phyloP scores from a whole-genome alignment of 225 moss, liverwort and hornwort genomes.

The Polytrichum commune region DNA sequence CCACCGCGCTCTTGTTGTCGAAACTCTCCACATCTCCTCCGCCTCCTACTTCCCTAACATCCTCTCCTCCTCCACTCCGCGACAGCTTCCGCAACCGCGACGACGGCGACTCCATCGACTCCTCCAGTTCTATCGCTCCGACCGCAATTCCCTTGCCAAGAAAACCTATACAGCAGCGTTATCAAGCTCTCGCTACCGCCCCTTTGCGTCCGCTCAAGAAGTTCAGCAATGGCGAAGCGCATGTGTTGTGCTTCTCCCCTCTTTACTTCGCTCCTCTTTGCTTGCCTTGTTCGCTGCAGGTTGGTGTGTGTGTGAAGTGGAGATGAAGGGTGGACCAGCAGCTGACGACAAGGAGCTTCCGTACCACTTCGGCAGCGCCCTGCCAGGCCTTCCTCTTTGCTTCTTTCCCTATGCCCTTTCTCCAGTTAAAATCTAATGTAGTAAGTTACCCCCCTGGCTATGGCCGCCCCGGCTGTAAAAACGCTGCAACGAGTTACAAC shows the following conservation, averaged over 20 bases:
- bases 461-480: neutral
- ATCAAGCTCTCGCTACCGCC: too few species aligned
- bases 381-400: neutral
- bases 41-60: neutral
- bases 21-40: slow-evolving; percentile 31
- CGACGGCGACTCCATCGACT: slow-evolving; percentile 22
- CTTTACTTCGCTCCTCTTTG: neutral
- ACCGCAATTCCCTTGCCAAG: too few species aligned
- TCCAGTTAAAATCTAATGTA: neutral
- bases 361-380: slow-evolving; percentile 17
- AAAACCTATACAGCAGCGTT: too few species aligned
- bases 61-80: too few species aligned
- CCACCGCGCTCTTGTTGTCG: slow-evolving; percentile 33
- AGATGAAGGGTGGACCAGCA: slow-evolving; percentile 10
- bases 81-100: slow-evolving; percentile 1
- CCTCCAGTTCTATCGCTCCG: too few species aligned
- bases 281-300: neutral
- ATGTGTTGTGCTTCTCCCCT: neutral
- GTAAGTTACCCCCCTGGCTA: neutral
- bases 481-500: neutral
- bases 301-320: neutral
- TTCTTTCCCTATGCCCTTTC: neutral
- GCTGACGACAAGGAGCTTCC: slow-evolving; percentile 59
- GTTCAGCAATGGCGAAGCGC: too few species aligned
- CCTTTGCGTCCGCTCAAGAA: too few species aligned